Conservation (phyloP, 805 yeast genomes). For the Lipomyces yamadae region DNA sequence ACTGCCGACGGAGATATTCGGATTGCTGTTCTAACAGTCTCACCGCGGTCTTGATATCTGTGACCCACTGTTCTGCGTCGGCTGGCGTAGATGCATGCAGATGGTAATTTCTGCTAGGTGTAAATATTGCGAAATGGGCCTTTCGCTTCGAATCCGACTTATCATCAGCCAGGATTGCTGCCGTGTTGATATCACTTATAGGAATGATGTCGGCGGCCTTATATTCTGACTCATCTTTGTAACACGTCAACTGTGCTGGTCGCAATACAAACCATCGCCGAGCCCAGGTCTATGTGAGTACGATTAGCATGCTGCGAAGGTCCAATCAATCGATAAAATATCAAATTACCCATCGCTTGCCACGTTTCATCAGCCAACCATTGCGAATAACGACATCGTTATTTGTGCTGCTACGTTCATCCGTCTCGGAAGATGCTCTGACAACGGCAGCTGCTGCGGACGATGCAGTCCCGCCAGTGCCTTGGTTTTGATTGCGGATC, state of each 20-base stretch:
- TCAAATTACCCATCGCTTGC: constrained; percentile 32
- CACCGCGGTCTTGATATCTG: constrained; percentile 39
- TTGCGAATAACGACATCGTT: constrained; percentile 32
- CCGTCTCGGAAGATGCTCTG: constrained; percentile 23
- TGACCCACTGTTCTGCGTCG: constrained; percentile 45
- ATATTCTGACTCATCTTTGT: constrained; percentile 47
- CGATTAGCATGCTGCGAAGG: not conserved
- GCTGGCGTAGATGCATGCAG: constrained; percentile 40
- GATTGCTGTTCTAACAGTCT: constrained; percentile 31
- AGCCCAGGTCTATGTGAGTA: constrained; percentile 40
- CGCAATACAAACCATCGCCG: constrained; percentile 48
- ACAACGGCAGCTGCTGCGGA: constrained; percentile 1
- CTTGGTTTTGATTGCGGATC: constrained; percentile 11
- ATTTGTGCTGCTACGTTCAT: constrained; percentile 11
- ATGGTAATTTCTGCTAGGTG: constrained; percentile 43
- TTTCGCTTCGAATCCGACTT: constrained; percentile 22
- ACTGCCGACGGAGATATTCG: constrained; percentile 13
- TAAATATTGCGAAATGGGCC: constrained; percentile 44
- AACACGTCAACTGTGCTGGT: constrained; percentile 43
- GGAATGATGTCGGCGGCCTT: constrained; percentile 43
- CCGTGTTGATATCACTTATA: constrained; percentile 45
- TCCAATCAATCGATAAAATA: not conserved
- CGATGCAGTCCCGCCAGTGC: not conserved
- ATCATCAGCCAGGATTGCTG: constrained; percentile 41
- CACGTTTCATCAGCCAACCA: constrained; percentile 45